Percentiles rank a stretch among this genome's conserved stretches.
These are phyloP conservation scores for Ceratopteris richardii DNA, from an alignment of 75 land plant species.

Conservation along the genomic window DNA sequence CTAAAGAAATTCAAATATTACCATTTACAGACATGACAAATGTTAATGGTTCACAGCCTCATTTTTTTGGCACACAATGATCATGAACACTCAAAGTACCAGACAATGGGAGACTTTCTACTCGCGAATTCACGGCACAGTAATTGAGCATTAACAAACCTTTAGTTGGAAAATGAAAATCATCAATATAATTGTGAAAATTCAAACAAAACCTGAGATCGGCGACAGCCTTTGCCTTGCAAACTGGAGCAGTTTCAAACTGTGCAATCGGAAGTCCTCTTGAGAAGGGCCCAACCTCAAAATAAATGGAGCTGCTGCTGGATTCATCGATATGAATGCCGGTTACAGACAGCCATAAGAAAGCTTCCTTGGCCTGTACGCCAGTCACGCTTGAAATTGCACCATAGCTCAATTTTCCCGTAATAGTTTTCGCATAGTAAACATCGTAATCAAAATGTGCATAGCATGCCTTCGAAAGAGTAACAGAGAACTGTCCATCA, in stretches of 20 bases:
- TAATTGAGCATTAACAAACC: too few species aligned
- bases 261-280: conserved; percentile 60
- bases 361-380: conserved; percentile 60
- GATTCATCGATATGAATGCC: conserved; percentile 60
- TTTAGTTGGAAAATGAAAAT: too few species aligned
- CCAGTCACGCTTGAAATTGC: conserved; percentile 57
- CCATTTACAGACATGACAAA: too few species aligned
- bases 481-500: conserved; percentile 45
- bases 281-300: conserved; percentile 72
- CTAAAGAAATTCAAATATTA: too few species aligned
- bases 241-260: conserved; percentile 65
- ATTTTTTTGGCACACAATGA: too few species aligned
- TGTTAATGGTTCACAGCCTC: too few species aligned
- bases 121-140: too few species aligned
- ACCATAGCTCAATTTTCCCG: conserved; percentile 52
- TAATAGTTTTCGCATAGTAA: conserved; percentile 43
- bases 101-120: too few species aligned
- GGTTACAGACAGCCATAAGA: conserved; percentile 80
- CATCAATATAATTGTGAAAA: too few species aligned
- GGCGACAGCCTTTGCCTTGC: conserved; percentile 17
- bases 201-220: too few species aligned
- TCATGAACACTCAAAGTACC: too few species aligned
- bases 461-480: conserved; percentile 45
- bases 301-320: conserved; percentile 65
- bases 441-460: conserved; percentile 58